phyloP scores from a whole-genome alignment of 2,329 filamentous ascomycete genomes.

The Diaporthe sp. region DNA sequence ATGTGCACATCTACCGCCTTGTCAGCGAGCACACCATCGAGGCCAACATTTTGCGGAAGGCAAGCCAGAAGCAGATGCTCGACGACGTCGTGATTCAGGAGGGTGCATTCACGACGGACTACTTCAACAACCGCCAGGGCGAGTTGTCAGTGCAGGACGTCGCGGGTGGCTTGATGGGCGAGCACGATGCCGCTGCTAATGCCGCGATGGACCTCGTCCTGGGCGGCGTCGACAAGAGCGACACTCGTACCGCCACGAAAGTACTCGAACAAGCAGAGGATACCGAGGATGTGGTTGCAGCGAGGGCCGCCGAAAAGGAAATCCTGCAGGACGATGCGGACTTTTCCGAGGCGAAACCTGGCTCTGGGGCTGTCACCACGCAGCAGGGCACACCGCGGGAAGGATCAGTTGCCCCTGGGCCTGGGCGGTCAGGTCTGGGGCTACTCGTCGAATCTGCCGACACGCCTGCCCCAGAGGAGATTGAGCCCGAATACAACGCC shows the following conservation, averaged over 20 bases:
- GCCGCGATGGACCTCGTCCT: slow-evolving; percentile 90
- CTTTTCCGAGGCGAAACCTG: slow-evolving; percentile 76
- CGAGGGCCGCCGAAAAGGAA: slow-evolving; percentile 89
- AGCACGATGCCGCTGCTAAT: slow-evolving; percentile 79
- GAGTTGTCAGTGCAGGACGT: slow-evolving; percentile 78
- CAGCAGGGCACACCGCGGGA: slow-evolving; percentile 66
- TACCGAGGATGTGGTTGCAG: slow-evolving; percentile 89
- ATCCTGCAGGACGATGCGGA: slow-evolving; percentile 88
- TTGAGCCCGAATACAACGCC: slow-evolving; percentile 68
- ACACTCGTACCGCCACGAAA: slow-evolving; percentile 74
- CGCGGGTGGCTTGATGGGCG: slow-evolving; percentile 69
- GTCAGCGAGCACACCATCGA: slow-evolving; percentile 96
- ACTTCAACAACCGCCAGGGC: slow-evolving; percentile 77
- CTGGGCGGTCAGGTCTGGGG: slow-evolving; percentile 54
- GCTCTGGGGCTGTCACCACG: slow-evolving; percentile 65
- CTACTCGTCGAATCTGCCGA: slow-evolving; percentile 55
- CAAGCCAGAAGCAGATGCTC: slow-evolving; percentile 96
- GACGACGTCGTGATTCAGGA: slow-evolving; percentile 99
- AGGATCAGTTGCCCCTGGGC: slow-evolving; percentile 52
- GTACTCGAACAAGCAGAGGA: slow-evolving; percentile 94
- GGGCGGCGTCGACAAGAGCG: slow-evolving; percentile 73
- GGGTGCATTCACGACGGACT: slow-evolving; percentile 96
- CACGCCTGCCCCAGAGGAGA: slow-evolving; percentile 49
- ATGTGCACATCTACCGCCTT: slow-evolving; percentile 97
- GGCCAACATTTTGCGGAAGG: slow-evolving; percentile 96